phyloP scores from a whole-genome alignment of 148 eudicot genomes.

The Chenopodium berlandieri region DNA sequence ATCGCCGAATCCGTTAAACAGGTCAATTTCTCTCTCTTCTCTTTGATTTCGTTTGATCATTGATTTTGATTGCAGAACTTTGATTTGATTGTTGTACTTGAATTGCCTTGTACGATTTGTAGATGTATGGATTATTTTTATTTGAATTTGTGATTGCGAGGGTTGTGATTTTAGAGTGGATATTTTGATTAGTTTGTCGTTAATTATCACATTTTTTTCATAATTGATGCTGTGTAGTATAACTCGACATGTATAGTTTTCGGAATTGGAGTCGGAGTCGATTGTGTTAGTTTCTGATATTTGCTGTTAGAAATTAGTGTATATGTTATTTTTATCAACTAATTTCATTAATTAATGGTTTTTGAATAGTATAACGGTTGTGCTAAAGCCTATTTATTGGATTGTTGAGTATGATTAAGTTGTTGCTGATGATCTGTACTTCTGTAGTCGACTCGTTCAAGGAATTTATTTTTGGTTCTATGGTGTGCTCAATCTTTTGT shows the following conservation, averaged over 20 bases:
- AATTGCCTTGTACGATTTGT: neutral
- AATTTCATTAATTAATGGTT: neutral
- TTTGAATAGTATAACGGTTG: neutral
- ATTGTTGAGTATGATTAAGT: neutral
- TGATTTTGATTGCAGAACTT: neutral
- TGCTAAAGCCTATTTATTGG: neutral
- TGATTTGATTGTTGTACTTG: neutral
- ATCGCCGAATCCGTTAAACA: conserved; percentile 91
- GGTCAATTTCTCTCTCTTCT: conserved; percentile 31
- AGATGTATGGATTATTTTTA: neutral
- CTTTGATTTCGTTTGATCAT: neutral
- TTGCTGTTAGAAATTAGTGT: neutral
- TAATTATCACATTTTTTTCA: no score
- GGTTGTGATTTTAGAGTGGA: neutral
- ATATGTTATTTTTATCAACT: neutral
- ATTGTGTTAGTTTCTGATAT: neutral
- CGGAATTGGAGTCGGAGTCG: no score
- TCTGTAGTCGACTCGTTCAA: no score
- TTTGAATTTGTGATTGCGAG: neutral
- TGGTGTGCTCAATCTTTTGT: no score
- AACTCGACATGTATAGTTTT: neutral
- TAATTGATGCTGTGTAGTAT: no score
- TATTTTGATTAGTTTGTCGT: no score
- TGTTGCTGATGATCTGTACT: neutral
- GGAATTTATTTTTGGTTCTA: no score